Evolutionary conservation across 2,329 filamentous ascomycete species (phyloP), one percentile per base, ranked within the genome.

Genomic region (Phaeophleospora eucalypticola): DNA sequence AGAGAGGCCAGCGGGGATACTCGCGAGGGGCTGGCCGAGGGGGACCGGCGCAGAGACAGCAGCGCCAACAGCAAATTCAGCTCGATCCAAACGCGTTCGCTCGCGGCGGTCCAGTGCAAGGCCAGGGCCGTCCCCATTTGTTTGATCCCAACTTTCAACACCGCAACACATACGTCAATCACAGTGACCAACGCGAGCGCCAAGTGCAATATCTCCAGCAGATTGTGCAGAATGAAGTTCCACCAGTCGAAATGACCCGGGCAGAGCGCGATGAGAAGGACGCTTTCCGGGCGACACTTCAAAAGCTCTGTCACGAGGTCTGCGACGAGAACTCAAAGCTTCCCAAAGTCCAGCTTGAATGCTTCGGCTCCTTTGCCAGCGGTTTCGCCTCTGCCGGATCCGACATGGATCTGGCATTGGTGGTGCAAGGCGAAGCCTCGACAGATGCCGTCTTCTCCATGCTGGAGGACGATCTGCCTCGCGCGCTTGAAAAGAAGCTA

Each of bases 351-450:
- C 91, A n/a, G 43, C 72, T 94, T 12, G 81, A 81, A 57, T 88
- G 84, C 59, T 94, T 93, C 62, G 89, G 89, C 4, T 94, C 89
- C 63, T 74, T 94, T 38, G 80, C 81, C 16, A 90, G 89, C 10
- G 89, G 89, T 0, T 95, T 95, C 68, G 90, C 87, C 3, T 89
- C 87, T 9, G 86, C 86, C 58, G 81, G 82, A n/a, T 91, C 89
- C 1, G 89, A 95, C 60, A 89, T 95, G 84, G 90, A 96, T 66
- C 78, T 95, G 21, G 86, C 84, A 7, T 77, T 95, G 27, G 72
- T 93, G 4, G 84, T 86, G 1, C 80, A 61, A 42, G 55, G 61
- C 17, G 46, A 57, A 6, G 49, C 43, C 33, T 51, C 56, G 6
- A 49, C 45, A 19, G 46, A 55, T 14, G 57, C 62, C 9, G 50